Evolutionary conservation across 768 basidiomycete genomes (phyloP), one percentile per base, ranked within the genome.

Genomic region (Trametes cubensis): DNA sequence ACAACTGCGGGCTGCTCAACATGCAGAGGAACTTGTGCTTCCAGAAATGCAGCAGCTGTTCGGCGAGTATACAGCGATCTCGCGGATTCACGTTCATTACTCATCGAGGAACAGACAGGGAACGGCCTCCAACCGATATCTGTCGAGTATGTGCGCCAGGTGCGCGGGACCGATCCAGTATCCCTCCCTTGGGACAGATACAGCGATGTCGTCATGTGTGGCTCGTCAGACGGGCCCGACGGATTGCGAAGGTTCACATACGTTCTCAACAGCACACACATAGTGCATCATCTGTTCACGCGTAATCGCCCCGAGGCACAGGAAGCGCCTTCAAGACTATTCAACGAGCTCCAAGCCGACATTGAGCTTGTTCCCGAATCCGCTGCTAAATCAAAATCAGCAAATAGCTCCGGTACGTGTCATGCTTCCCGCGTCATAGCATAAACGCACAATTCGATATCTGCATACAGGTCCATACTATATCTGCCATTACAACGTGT

Each of bases 221-320:
- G 28, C 21, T 49, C 55, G 13, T 14, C 14, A 17, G 58, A 38
- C 17, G 48, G 34, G 6, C 26, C 51, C 3, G 60, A 63, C 6
- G 62, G 60, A 8, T 44, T 55, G 13, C 45, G 51, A 4, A 15
- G 25, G 28, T 60, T 63, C 23, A 49, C 50, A 0, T 66, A 63
- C 34, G 13, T n/a, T 17, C 42, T 61, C 21, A 23, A 11, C 20
- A 18, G 13, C 7, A 10, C 10, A 17, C 47, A 18, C 0, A 30
- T 28, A n/a, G 62, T 58, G 45, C 56, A 58, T 18, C 66, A 66
- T 39, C 8, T 66, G 10, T 66, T 61, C 59, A 66, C 66, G 21
- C 51, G 66, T 26, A 66, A 66, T 26, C 48, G 45, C 4, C 18
- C 39, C 14, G 50, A 40, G 39, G 26, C 53, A 10, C 66, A 63